Conservation (phyloP, 2,329 filamentous ascomycete species). For the Fusarium devonianum region DNA sequence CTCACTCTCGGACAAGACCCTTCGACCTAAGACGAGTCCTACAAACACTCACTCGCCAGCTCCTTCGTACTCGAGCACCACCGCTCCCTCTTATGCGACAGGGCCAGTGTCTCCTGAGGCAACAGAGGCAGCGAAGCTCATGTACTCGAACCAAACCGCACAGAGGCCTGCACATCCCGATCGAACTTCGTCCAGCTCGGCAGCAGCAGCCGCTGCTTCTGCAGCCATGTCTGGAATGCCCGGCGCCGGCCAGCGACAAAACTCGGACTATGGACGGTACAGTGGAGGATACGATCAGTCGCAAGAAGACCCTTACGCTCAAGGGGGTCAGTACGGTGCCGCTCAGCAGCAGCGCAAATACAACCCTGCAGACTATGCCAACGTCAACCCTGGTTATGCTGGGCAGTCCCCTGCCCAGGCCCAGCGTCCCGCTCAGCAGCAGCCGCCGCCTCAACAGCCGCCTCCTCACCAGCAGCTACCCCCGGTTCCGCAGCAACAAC, state of each 20-base stretch:
- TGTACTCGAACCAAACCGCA: constrained; percentile 64
- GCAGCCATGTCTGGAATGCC: constrained; percentile 63
- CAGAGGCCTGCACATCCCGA: constrained; percentile 60
- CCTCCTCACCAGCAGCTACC: constrained; percentile 49
- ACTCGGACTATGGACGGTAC: constrained; percentile 47
- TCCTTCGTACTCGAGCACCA: constrained; percentile 47
- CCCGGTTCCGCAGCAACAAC: constrained; percentile 43
- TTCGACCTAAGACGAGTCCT: constrained; percentile 63
- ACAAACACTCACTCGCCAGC: constrained; percentile 47
- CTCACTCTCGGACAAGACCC: constrained; percentile 69
- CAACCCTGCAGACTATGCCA: constrained; percentile 79
- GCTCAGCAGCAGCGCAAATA: constrained; percentile 70
- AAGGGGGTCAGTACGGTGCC: constrained; percentile 46
- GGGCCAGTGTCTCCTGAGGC: constrained; percentile 54
- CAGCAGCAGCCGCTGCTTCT: constrained; percentile 64
- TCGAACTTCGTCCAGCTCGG: constrained; percentile 60
- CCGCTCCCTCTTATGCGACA: constrained; percentile 32
- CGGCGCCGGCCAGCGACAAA: constrained; percentile 45
- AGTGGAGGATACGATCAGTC: constrained; percentile 45
- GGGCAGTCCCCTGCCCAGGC: constrained; percentile 43
- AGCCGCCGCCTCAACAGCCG: constrained; percentile 48
- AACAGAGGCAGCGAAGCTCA: constrained; percentile 69
- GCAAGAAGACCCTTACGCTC: constrained; percentile 48
- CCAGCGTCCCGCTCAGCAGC: constrained; percentile 43
- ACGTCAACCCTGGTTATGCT: constrained; percentile 58